Evolutionary conservation across 306 rosid species (phyloP).

Genomic region (Inga leiocalycina): DNA sequence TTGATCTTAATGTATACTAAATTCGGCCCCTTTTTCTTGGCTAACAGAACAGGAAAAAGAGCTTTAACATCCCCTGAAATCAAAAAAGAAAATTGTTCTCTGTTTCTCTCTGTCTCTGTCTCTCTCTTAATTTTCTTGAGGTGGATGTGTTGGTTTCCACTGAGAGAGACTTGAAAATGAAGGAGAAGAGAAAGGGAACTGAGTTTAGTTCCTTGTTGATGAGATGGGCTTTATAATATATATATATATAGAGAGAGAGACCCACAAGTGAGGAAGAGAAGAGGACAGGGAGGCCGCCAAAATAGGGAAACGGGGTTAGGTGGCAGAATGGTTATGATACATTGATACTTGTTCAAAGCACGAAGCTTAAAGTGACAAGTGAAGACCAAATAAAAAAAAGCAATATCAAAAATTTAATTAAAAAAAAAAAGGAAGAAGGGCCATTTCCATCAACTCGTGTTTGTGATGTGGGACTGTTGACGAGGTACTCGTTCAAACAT

Average conservation of each 20-base stretch:
- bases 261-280: neutral
- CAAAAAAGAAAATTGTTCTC: neutral
- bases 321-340: constrained; percentile 29
- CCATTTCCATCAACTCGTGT: neutral
- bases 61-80: neutral
- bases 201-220: neutral
- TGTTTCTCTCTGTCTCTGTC: neutral
- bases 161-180: neutral
- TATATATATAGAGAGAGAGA: neutral
- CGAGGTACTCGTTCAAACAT: constrained; percentile 38
- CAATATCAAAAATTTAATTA: neutral
- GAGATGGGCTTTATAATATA: neutral
- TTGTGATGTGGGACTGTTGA: neutral
- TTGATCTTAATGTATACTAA: constrained; percentile 5
- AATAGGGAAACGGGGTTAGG: neutral
- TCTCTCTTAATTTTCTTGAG: neutral
- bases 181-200: neutral
- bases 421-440: neutral
- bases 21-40: constrained; percentile 7
- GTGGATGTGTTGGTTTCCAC: neutral
- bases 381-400: neutral
- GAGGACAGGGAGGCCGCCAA: neutral
- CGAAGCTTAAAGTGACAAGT: neutral
- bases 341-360: neutral
- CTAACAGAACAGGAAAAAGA: neutral